These are phyloP conservation scores for Tolypocladium paradoxum DNA, from an alignment of 2,329 filamentous ascomycete genomes.

Conservation along the genomic window DNA sequence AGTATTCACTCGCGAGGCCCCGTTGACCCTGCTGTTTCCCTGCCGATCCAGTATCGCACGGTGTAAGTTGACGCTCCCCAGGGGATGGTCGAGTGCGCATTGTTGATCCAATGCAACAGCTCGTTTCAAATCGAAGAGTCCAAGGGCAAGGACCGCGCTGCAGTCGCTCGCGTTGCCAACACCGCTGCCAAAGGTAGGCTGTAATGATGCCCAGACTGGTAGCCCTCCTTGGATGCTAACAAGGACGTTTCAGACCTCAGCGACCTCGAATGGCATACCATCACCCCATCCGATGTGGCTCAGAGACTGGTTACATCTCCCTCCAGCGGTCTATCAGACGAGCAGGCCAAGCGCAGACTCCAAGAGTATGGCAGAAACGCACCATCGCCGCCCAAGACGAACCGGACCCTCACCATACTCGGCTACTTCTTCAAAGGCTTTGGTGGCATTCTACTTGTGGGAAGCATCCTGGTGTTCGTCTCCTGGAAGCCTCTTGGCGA, in stretches of 20 bases:
- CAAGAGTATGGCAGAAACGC: constrained; percentile 56
- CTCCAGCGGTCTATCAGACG: constrained; percentile 45
- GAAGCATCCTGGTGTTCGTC: constrained; percentile 62
- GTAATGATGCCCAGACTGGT: not conserved
- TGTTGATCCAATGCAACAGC: constrained; percentile 8
- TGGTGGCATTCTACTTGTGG: constrained; percentile 57
- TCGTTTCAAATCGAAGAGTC: constrained; percentile 47
- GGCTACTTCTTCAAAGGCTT: constrained; percentile 73
- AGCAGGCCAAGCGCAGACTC: constrained; percentile 43
- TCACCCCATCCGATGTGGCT: constrained; percentile 46
- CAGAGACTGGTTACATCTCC: constrained; percentile 46
- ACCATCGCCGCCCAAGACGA: constrained; percentile 54
- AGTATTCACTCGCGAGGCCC: constrained; percentile 20
- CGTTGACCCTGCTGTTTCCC: constrained; percentile 15
- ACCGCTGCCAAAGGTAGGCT: constrained; percentile 31
- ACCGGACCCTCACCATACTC: constrained; percentile 44
- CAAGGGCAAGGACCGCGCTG: constrained; percentile 31
- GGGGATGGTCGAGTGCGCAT: not conserved
- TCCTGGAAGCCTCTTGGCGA: constrained; percentile 66
- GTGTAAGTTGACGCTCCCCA: constrained; percentile 25
- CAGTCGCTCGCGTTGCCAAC: constrained; percentile 28
- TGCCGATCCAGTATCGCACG: constrained; percentile 46
- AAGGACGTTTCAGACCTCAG: constrained; percentile 37
- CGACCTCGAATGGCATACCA: constrained; percentile 57
- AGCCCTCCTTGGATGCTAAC: not conserved